Conservation (phyloP, 257 asterid species). For the Datura wrightii region DNA sequence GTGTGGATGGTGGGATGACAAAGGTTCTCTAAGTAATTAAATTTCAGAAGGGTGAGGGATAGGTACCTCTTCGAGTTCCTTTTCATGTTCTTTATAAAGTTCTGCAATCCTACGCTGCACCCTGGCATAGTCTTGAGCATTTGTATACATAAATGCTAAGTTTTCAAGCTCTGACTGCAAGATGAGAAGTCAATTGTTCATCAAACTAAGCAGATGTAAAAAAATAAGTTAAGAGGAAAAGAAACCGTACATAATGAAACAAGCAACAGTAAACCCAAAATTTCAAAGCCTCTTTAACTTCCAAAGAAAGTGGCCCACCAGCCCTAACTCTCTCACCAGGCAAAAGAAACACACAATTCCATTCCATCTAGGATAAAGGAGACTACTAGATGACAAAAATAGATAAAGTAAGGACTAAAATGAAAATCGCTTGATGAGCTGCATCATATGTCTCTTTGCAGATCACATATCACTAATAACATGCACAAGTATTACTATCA, state of each 20-base stretch:
- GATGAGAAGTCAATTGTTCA: constrained; percentile 14
- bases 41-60: constrained; percentile 4
- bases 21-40: not conserved
- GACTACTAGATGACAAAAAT: constrained; percentile 22
- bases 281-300: not conserved
- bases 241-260: constrained; percentile 6
- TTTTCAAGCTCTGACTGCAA: constrained; percentile 95
- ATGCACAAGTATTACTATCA: not conserved
- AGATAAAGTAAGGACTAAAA: not conserved
- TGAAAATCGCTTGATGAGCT: not conserved
- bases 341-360: constrained; percentile 7
- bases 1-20: not conserved
- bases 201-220: constrained; percentile 10
- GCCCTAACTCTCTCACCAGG: not conserved
- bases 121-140: constrained; percentile 78
- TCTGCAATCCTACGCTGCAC: constrained; percentile 75
- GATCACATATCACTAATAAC: not conserved
- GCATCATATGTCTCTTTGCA: constrained; percentile 17
- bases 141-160: constrained; percentile 87
- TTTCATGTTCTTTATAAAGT: constrained; percentile 79
- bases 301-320: not conserved
- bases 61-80: constrained; percentile 80
- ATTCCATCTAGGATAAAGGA: not conserved
- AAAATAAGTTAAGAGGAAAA: constrained; percentile 3
- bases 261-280: not conserved